Conservation (phyloP, 75 land plant genomes). For the Pinus taeda region DNA sequence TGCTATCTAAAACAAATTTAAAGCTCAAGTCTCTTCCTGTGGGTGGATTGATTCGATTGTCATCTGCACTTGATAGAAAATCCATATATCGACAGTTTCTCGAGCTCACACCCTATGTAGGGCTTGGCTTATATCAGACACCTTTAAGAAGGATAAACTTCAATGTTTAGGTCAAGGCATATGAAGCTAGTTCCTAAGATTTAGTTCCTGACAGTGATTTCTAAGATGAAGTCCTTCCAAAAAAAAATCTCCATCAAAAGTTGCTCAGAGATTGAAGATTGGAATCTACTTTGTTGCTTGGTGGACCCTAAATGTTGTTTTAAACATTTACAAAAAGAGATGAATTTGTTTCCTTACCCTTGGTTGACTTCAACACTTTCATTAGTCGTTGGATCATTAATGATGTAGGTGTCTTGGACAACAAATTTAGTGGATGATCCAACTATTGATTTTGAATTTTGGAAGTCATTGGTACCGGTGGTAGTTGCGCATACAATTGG, state of each 20-base stretch:
- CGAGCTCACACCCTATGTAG: background rate
- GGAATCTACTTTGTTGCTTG: conserved; percentile 77
- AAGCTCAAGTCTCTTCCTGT: no score
- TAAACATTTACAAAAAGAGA: no score
- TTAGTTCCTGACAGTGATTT: conserved; percentile 8
- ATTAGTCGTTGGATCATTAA: no score
- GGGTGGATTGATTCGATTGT: background rate
- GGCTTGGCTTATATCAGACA: background rate
- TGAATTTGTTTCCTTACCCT: no score
- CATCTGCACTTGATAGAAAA: background rate
- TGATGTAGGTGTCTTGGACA: conserved; percentile 40
- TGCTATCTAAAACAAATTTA: no score
- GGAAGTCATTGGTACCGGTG: conserved; percentile 32
- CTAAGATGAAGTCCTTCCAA: conserved; percentile 7
- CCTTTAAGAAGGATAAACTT: background rate
- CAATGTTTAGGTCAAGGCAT: conserved; percentile 16
- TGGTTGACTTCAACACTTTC: no score
- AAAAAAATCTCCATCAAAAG: no score
- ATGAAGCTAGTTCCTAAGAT: conserved; percentile 40
- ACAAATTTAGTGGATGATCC: conserved; percentile 48
- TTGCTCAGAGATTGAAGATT: background rate
- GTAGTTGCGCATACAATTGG: conserved; percentile 83
- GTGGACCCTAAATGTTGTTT: conserved; percentile 50
- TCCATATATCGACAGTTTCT: background rate
- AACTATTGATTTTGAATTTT: conserved; percentile 39